Evolutionary conservation across 192 early-diverging fungal species (phyloP).

Genomic region (Coemansia biformis): DNA sequence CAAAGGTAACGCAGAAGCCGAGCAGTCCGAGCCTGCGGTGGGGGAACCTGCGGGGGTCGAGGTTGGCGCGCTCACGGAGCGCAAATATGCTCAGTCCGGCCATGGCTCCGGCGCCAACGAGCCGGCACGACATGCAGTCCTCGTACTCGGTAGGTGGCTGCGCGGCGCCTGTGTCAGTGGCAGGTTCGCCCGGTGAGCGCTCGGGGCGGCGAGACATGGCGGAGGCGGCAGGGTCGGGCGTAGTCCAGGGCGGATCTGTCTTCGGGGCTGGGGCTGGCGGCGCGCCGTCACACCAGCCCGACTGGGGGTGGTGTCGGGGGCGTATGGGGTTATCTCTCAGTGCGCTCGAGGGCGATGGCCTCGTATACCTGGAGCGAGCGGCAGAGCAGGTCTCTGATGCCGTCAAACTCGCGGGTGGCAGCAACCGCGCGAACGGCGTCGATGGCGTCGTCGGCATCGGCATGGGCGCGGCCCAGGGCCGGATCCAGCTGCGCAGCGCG

Average conservation of each 20-base stretch:
- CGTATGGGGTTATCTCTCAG: too few species aligned
- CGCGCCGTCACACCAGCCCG: too few species aligned
- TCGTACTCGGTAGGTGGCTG: slow-evolving; percentile 8
- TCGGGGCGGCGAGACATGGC: too few species aligned
- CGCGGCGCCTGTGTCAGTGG: too few species aligned
- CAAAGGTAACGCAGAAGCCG: slow-evolving; percentile 22
- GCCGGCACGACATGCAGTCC: slow-evolving; percentile 43
- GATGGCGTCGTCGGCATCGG: slow-evolving; percentile 37
- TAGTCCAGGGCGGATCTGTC: too few species aligned
- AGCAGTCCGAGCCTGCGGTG: slow-evolving; percentile 27
- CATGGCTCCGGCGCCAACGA: slow-evolving; percentile 34
- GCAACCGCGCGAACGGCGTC: slow-evolving; percentile 16
- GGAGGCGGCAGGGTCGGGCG: neutral
- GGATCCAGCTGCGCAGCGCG: slow-evolving; percentile 26
- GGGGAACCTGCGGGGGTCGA: slow-evolving; percentile 27
- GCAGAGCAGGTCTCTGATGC: slow-evolving; percentile 42
- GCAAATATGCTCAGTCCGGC: slow-evolving; percentile 24
- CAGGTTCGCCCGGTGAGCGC: too few species aligned
- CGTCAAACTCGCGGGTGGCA: slow-evolving; percentile 21
- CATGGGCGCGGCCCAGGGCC: slow-evolving; percentile 27
- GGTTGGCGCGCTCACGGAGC: slow-evolving; percentile 12
- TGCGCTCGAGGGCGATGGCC: slow-evolving; percentile 11
- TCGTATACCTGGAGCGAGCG: slow-evolving; percentile 45
- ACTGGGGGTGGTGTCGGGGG: neutral
- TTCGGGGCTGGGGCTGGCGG: too few species aligned